These are phyloP conservation scores for Sungouiozyma ichnusensis DNA, from an alignment of 805 yeast species.

Conservation along the genomic window DNA sequence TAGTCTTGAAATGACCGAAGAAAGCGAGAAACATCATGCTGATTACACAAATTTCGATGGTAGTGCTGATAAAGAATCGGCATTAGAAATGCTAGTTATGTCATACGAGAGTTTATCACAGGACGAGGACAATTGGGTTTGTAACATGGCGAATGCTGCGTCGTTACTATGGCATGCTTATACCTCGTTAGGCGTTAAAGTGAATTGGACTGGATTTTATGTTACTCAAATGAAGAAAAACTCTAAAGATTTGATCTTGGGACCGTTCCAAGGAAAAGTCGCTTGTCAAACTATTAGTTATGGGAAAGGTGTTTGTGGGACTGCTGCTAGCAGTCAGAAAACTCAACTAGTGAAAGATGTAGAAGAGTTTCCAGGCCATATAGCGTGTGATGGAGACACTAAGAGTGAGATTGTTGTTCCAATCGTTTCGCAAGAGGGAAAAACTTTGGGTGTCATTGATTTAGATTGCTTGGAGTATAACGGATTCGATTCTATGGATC, in stretches of 20 bases:
- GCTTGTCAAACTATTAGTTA: constrained; percentile 78
- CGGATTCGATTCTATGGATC: constrained; percentile 64
- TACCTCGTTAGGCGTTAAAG: constrained; percentile 42
- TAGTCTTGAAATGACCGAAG: constrained; percentile 2
- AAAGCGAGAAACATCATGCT: constrained; percentile 49
- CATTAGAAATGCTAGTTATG: constrained; percentile 45
- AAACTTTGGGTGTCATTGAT: constrained; percentile 68
- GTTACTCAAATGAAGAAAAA: constrained; percentile 28
- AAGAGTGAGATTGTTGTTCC: constrained; percentile 92
- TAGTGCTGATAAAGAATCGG: constrained; percentile 36
- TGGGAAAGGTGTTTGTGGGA: constrained; percentile 89
- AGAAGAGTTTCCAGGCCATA: constrained; percentile 75
- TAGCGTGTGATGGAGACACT: constrained; percentile 95
- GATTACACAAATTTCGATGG: constrained; percentile 49
- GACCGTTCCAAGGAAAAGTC: constrained; percentile 94
- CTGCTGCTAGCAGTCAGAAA: constrained; percentile 47
- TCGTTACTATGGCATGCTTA: constrained; percentile 86
- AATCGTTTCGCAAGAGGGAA: constrained; percentile 35
- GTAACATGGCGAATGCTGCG: constrained; percentile 78
- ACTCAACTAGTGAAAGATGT: constrained; percentile 80
- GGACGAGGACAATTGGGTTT: constrained; percentile 73
- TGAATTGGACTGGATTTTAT: constrained; percentile 95
- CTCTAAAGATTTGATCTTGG: constrained; percentile 47
- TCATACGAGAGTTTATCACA: constrained; percentile 56
- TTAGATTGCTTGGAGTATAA: constrained; percentile 58